These are phyloP conservation scores for Lomentospora prolificans DNA, from an alignment of 2,329 filamentous ascomycete genomes.

Conservation along the genomic window DNA sequence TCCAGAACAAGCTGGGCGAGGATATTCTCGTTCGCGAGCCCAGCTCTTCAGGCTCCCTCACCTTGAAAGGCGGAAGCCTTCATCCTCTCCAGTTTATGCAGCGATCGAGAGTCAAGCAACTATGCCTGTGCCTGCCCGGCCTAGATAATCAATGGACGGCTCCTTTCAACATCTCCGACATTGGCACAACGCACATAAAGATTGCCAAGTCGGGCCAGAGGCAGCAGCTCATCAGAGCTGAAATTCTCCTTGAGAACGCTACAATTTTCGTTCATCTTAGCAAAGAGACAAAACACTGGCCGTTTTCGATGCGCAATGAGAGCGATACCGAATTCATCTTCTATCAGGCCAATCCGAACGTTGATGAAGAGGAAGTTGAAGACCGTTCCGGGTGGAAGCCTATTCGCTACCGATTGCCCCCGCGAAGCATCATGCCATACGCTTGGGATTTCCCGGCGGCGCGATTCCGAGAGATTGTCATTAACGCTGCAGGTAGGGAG, in stretches of 20 bases:
- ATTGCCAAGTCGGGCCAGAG: constrained; percentile 82
- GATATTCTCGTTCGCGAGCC: constrained; percentile 86
- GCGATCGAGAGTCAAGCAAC: constrained; percentile 71
- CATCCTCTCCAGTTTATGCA: constrained; percentile 86
- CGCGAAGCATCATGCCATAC: constrained; percentile 97
- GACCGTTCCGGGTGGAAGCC: constrained; percentile 85
- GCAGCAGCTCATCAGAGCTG: constrained; percentile 77
- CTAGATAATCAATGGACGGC: constrained; percentile 97
- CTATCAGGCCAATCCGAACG: constrained; percentile 85
- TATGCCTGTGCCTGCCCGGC: constrained; percentile 86
- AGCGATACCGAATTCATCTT: constrained; percentile 96
- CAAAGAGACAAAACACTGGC: constrained; percentile 90
- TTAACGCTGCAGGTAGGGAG: constrained; percentile 48
- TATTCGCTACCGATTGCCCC: constrained; percentile 82
- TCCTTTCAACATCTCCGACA: constrained; percentile 92
- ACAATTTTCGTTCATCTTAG: constrained; percentile 90
- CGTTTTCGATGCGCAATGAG: constrained; percentile 97
- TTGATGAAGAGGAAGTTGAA: constrained; percentile 80
- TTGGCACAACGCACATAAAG: constrained; percentile 89
- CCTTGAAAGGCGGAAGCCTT: constrained; percentile 66
- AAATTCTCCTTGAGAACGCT: constrained; percentile 84
- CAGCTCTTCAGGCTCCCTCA: constrained; percentile 77
- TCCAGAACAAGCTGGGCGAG: constrained; percentile 87
- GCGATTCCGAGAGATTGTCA: constrained; percentile 88
- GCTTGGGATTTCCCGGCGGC: constrained; percentile 98